Conservation (phyloP, 2,329 filamentous ascomycete species). For the Juglanconis oblonga region DNA sequence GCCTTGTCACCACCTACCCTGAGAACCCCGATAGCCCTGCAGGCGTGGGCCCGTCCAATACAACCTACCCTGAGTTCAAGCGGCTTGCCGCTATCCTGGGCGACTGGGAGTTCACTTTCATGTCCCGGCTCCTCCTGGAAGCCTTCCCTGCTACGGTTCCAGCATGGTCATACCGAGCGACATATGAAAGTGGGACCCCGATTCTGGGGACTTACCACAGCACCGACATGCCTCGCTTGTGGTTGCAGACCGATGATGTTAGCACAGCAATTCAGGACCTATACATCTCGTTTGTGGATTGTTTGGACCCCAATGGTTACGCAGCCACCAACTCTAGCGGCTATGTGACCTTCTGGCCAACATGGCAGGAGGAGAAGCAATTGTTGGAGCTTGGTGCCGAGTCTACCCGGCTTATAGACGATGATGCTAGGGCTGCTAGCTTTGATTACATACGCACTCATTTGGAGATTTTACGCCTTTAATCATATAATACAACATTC, state of each 20-base stretch:
- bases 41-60: conserved; percentile 43
- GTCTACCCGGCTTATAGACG: neutral
- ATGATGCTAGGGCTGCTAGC: neutral
- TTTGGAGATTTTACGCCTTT: too few relatives aligned
- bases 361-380: neutral
- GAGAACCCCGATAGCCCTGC: conserved; percentile 37
- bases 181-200: conserved; percentile 57
- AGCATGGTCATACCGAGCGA: conserved; percentile 59
- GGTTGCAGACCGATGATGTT: conserved; percentile 41
- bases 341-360: conserved; percentile 2
- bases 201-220: conserved; percentile 63
- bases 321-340: conserved; percentile 6
- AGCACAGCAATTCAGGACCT: neutral
- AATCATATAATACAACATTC: too few relatives aligned
- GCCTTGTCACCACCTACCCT: conserved; percentile 53
- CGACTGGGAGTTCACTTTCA: conserved; percentile 53
- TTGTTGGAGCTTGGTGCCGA: conserved; percentile 1
- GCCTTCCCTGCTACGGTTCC: conserved; percentile 41
- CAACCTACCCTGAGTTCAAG: conserved; percentile 65
- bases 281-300: conserved; percentile 56
- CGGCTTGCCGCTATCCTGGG: conserved; percentile 60
- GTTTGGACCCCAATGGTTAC: conserved; percentile 52
- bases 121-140: conserved; percentile 41
- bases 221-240: conserved; percentile 53
- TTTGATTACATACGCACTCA: neutral